Evolutionary conservation across 169 alveolate genomes (phyloP).

Genomic region (Cryptosporidium parvum): DNA sequence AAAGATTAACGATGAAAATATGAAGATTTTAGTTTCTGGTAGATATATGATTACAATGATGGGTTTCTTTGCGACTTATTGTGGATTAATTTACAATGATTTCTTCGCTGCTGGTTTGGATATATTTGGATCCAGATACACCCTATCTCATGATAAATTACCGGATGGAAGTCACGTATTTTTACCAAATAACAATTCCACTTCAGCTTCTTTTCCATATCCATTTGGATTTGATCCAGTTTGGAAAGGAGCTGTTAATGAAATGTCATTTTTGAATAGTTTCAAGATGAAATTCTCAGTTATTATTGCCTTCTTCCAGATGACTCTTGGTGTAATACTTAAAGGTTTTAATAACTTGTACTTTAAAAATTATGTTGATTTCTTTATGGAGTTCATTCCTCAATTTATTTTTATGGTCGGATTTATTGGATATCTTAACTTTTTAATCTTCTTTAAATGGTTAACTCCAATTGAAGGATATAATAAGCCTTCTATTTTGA

Average conservation of each 20-base stretch:
- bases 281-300: conserved; percentile 99
- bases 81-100: conserved; percentile 98
- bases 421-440: conserved; percentile 96
- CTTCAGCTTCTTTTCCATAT: conserved; percentile 84
- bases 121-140: conserved; percentile 92
- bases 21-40: conserved; percentile 83
- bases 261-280: conserved; percentile 94
- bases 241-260: conserved; percentile 97
- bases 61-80: conserved; percentile 96
- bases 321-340: conserved; percentile 94
- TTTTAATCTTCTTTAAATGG: conserved; percentile 96
- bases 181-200: conserved; percentile 48
- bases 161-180: conserved; percentile 66
- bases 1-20: conserved; percentile 81
- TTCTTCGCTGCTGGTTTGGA: conserved; percentile 95
- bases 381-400: conserved; percentile 97
- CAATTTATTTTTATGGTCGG: conserved; percentile 93
- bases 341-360: conserved; percentile 94
- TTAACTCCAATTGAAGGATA: conserved; percentile 87
- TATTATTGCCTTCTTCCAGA: conserved; percentile 92
- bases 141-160: conserved; percentile 74
- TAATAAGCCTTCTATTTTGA: conserved; percentile 94
- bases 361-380: conserved; percentile 90
- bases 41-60: conserved; percentile 94
- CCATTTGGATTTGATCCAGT: conserved; percentile 98